Evolutionary conservation across 2,329 filamentous ascomycete genomes (phyloP), one percentile per base, ranked within the genome.

Genomic region (Fusarium pseudocircinatum): DNA sequence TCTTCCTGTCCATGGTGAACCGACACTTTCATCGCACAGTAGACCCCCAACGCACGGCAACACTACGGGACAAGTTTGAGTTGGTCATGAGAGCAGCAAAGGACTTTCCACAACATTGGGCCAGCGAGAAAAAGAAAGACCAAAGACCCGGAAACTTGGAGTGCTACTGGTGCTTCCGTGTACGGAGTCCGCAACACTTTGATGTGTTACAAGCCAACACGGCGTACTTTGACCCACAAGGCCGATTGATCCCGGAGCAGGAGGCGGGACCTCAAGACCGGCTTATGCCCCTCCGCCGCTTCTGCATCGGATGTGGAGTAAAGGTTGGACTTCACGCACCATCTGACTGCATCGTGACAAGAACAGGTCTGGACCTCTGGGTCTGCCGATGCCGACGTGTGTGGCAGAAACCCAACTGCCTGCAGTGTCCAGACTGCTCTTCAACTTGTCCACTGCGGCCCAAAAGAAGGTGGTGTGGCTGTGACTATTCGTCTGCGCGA

Each of bases 251-350:
- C 28, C 77, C 73, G 44, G 77, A 78, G 58, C 75, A 80, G 62
- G 70, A 79, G 34, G 78, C 80, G 18, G 65, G 72, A 20, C 64
- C 75, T 6, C 70, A 68, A n/a, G 81, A 82, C 63, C 77, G 74
- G n/a, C 64, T 78, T 37, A 70, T 81, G 26, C 70, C 77, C 57
- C 76, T 85, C 13, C 81, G 83, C 13, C 79, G 83, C 28, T 85
- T 84, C 69, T 85, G 83, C 69, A 82, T 85, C 57, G 81, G 81
- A 26, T 85, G 83, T 50, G 83, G 83, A n/a, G 79, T 85, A 50
- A 74, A 76, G 30, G 70, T 79, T 28, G 83, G 82, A 4, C 73
- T 85, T 13, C 81, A 85, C 58, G 78, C 74, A 7, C 80, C 83
- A 4, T 81, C 79, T 39, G 82, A 84, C 71, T 80, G 79, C 42